A percentile compares a stretch with the other conserved stretches of the same genome.
These are phyloP conservation scores for Ilex paraguariensis DNA, from an alignment of 305 asterid species.

Conservation along the genomic window DNA sequence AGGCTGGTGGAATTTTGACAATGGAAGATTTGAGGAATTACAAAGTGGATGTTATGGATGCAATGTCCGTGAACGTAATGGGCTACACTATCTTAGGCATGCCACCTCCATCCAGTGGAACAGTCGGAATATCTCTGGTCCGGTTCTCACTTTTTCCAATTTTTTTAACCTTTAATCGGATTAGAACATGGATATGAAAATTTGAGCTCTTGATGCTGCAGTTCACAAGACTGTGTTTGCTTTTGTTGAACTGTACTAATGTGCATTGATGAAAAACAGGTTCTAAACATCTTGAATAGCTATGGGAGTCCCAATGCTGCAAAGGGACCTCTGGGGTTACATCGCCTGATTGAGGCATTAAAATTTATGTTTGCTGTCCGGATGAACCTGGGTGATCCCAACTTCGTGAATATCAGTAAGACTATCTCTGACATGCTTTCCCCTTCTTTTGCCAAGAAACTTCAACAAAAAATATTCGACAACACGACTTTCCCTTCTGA, in stretches of 20 bases:
- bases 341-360: slow-evolving; percentile 76
- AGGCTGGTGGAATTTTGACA: slow-evolving; percentile 57
- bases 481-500: slow-evolving; percentile 90
- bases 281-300: slow-evolving; percentile 57
- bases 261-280: slow-evolving; percentile 31
- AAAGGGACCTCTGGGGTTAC: slow-evolving; percentile 65
- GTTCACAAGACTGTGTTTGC: no score
- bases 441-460: slow-evolving; percentile 53
- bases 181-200: background rate
- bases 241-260: background rate
- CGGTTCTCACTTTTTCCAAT: slow-evolving; percentile 5
- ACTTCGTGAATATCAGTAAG: slow-evolving; percentile 41
- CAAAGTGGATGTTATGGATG: slow-evolving; percentile 39
- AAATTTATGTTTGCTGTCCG: slow-evolving; percentile 81
- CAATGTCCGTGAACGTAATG: slow-evolving; percentile 53
- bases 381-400: slow-evolving; percentile 81
- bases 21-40: slow-evolving; percentile 76
- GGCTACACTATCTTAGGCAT: slow-evolving; percentile 77
- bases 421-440: slow-evolving; percentile 71
- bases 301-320: slow-evolving; percentile 42
- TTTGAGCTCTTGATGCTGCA: background rate
- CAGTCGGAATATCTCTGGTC: slow-evolving; percentile 78
- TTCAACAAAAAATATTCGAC: slow-evolving; percentile 56
- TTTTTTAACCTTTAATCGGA: background rate
- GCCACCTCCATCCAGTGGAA: slow-evolving; percentile 97